phyloP scores from a whole-genome alignment of 495 filamentous ascomycete genomes.

The Aspergillus hancockii region DNA sequence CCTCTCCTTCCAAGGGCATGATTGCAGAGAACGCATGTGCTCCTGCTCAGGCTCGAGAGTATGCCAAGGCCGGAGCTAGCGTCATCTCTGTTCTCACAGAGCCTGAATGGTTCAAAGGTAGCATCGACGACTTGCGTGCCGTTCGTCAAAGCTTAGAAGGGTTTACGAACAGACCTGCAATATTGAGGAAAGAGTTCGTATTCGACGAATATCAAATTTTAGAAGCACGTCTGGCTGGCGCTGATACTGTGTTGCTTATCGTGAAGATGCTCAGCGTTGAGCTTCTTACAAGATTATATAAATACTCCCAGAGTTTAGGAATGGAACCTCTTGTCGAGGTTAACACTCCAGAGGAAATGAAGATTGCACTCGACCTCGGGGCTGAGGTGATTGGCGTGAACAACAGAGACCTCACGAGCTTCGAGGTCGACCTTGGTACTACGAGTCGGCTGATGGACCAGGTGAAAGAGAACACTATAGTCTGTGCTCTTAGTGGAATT shows the following conservation, averaged over 20 bases:
- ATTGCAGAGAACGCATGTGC: constrained; percentile 87
- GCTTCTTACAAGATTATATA: constrained; percentile 76
- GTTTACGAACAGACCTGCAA: constrained; percentile 86
- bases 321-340: constrained; percentile 99
- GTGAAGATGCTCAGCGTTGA: constrained; percentile 92
- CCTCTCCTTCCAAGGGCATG: constrained; percentile 92
- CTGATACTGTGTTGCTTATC: constrained; percentile 93
- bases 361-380: constrained; percentile 79
- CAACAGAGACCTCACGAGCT: constrained; percentile 92
- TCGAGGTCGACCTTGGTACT: constrained; percentile 94
- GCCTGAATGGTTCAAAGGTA: constrained; percentile 98
- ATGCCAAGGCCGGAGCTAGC: constrained; percentile 91
- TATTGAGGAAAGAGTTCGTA: constrained; percentile 95
- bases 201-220: constrained; percentile 99
- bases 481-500: constrained; percentile 95
- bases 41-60: constrained; percentile 84
- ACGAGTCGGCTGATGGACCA: constrained; percentile 86
- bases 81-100: constrained; percentile 97
- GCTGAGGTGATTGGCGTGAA: constrained; percentile 97
- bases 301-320: constrained; percentile 83
- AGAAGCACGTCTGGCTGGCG: constrained; percentile 89
- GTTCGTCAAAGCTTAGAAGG: constrained; percentile 86
- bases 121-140: constrained; percentile 86
- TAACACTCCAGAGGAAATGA: constrained; percentile 91
- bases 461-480: constrained; percentile 81